Evolutionary conservation across 75 land plant species (phyloP).

Genomic region (Picea glauca): DNA sequence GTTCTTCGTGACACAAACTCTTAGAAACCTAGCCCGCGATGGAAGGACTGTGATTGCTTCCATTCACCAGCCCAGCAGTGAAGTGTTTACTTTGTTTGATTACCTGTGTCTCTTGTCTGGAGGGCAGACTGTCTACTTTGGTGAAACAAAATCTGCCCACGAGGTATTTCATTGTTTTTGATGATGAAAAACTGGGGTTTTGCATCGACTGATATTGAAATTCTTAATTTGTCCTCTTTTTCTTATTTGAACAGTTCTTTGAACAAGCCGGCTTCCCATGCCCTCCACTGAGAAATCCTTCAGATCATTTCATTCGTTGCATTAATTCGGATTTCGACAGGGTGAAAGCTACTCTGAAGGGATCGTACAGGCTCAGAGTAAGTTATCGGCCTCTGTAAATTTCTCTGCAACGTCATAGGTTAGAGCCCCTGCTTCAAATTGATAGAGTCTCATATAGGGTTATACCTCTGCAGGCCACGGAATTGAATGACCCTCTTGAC

Average conservation of each 20-base stretch:
- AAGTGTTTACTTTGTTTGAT: constrained; percentile 82
- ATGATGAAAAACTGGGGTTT: no score
- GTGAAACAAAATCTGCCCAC: constrained; percentile 54
- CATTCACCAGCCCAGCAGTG: constrained; percentile 92
- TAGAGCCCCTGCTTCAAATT: not conserved
- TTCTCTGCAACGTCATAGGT: not conserved
- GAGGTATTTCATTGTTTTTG: constrained; percentile 31
- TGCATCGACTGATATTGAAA: no score
- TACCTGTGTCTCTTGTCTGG: constrained; percentile 68
- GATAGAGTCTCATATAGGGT: not conserved
- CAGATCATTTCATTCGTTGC: constrained; percentile 88
- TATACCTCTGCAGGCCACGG: constrained; percentile 24
- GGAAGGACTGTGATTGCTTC: constrained; percentile 72
- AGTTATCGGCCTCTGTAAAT: not conserved
- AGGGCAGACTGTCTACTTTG: constrained; percentile 73
- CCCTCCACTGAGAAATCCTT: constrained; percentile 72
- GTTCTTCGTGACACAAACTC: constrained; percentile 66
- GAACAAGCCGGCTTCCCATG: constrained; percentile 85
- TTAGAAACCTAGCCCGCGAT: constrained; percentile 61
- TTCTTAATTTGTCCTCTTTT: not conserved
- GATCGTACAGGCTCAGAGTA: constrained; percentile 39
- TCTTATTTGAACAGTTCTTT: constrained; percentile 56
- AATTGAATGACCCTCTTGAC: constrained; percentile 48
- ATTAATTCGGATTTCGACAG: constrained; percentile 84
- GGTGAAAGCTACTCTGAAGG: constrained; percentile 53